A percentile compares a stretch with the other conserved stretches of the same genome.
Conservation (phyloP, 371 early-diverging fungal species). For the Mortierella sp. region DNA sequence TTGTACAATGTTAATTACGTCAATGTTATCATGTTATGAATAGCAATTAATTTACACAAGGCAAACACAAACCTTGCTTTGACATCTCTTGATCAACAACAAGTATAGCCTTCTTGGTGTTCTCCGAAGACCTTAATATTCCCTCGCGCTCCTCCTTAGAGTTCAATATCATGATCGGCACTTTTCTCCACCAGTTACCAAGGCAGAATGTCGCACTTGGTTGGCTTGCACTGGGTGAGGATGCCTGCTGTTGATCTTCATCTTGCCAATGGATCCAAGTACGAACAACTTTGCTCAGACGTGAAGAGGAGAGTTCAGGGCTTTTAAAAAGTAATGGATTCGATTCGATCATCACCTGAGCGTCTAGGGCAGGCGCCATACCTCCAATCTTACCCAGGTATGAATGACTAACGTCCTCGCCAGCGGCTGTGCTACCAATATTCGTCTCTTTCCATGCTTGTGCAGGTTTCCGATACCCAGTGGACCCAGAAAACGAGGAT, state of each 20-base stretch:
- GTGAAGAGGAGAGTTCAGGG: constrained; percentile 16
- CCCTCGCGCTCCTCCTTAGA: constrained; percentile 20
- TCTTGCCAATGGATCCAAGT: constrained; percentile 56
- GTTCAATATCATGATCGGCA: constrained; percentile 46
- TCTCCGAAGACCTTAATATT: background rate
- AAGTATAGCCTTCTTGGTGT: constrained; percentile 25
- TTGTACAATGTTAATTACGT: too few relatives aligned
- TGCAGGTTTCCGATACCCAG: background rate
- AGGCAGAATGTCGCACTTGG: constrained; percentile 14
- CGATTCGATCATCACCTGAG: constrained; percentile 42
- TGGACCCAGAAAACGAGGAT: constrained; percentile 41
- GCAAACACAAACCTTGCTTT: constrained; percentile 33
- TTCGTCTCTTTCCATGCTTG: background rate
- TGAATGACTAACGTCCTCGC: constrained; percentile 9
- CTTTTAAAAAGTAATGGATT: constrained; percentile 49
- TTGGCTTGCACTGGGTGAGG: background rate
- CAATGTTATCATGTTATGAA: background rate
- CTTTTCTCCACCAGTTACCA: constrained; percentile 52
- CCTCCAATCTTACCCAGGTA: constrained; percentile 42
- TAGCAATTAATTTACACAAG: background rate
- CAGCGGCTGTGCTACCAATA: background rate
- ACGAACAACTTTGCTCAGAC: constrained; percentile 30
- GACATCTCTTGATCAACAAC: constrained; percentile 42
- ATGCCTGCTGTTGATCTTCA: constrained; percentile 26
- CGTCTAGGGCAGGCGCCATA: constrained; percentile 19